phyloP scores from a whole-genome alignment of 768 basidiomycete genomes.

The Crassisporium funariophilum region DNA sequence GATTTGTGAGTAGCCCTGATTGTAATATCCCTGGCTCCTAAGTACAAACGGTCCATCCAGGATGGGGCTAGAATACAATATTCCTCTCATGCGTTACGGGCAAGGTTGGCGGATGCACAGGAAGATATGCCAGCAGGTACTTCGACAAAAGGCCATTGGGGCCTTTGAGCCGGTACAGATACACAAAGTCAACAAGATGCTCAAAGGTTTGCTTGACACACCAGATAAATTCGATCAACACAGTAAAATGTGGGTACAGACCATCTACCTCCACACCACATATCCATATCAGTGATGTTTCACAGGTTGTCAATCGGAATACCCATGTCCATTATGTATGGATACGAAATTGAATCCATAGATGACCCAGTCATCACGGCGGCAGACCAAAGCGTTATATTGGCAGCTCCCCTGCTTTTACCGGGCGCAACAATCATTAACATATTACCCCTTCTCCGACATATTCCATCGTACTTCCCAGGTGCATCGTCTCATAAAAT shows the following conservation, averaged over 20 bases:
- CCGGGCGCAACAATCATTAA: slow-evolving; percentile 13
- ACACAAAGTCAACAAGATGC: slow-evolving; percentile 28
- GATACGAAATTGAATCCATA: slow-evolving; percentile 11
- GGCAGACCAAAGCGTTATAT: slow-evolving; percentile 6
- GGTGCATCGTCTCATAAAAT: slow-evolving; percentile 6
- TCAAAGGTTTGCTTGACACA: slow-evolving; percentile 23
- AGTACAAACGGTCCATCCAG: slow-evolving; percentile 4
- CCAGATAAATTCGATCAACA: slow-evolving; percentile 14
- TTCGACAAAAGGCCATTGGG: slow-evolving; percentile 25
- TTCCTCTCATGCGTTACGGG: slow-evolving; percentile 35
- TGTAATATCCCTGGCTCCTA: background rate
- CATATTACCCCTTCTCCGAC: slow-evolving; percentile 8
- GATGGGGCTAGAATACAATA: slow-evolving; percentile 39
- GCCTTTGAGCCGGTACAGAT: slow-evolving; percentile 30
- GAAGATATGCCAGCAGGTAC: slow-evolving; percentile 34
- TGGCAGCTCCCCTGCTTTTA: slow-evolving; percentile 3
- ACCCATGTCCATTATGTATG: slow-evolving; percentile 14
- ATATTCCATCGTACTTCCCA: slow-evolving; percentile 18
- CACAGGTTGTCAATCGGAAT: slow-evolving; percentile 8
- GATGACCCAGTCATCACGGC: slow-evolving; percentile 9
- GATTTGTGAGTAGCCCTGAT: slow-evolving; percentile 10
- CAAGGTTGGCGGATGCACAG: slow-evolving; percentile 38
- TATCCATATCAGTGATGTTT: background rate
- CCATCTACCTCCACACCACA: too few relatives aligned
- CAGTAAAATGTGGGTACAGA: slow-evolving; percentile 9